Base-by-base conservation (phyloP, 225 moss, liverwort and hornwort species). In the Physcomitrellopsis africana region DNA sequence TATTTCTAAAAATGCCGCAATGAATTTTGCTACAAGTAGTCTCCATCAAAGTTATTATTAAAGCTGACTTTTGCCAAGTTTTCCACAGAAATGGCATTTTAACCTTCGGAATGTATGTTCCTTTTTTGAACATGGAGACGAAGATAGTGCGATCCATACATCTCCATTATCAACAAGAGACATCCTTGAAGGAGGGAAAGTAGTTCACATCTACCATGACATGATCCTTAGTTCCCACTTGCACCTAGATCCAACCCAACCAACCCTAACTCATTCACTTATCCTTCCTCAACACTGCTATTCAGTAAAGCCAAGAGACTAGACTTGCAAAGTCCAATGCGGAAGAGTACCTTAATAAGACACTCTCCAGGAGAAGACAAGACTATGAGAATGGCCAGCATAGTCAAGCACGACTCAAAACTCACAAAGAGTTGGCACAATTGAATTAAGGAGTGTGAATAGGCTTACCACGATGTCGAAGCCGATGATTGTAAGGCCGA, bases 181-280 rank as follows among this genome's bases (percentile, higher is more conserved):
- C 91, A 62, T 93, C 95, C 72, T 91, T 91, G 73, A 93, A 95
- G 0, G 95, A 89, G n/a, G 93, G 93, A 62, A 95, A 93, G 80
- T 86, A 93, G 63, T 91, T 95, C 59, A 95, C 95, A 70, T 93
- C 95, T 74, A 93, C 90, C 78, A 91, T 89, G 4, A 93, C 87
- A 61, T 95, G 92, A 67, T 95, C 90, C 52, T 86, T 83, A 1
- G 86, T 89, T 75, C 81, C 88, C 51, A 85, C 85, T 75, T 95
- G 91, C 68, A 95, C 89, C 90, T 92, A 79, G 10, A 64, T 63
- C 46, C 70, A 64, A 63, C 57, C 69, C 56, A 62, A 61, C 67
- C 60, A 37, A 7, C 32, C 4, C 32, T 37, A 37, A 37, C 32
- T 37, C 5, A 37, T 37, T 29, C 32, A 37, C 32, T 1, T 44